These are phyloP conservation scores for Yarrowia deformans DNA, from an alignment of 805 yeast species.

Conservation along the genomic window DNA sequence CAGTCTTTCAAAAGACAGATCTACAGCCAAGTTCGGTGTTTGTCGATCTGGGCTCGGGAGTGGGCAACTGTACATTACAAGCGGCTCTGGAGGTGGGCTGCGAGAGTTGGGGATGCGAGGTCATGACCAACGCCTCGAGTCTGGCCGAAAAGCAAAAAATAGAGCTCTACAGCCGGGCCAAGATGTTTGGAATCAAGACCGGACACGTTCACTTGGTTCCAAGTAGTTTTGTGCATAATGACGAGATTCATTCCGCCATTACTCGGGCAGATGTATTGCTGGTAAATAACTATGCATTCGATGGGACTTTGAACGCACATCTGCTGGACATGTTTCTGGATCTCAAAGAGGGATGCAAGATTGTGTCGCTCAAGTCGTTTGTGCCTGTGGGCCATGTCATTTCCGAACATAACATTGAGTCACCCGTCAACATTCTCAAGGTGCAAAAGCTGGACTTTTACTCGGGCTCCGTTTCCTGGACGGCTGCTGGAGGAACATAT, in stretches of 20 bases:
- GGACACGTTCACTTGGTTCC: conserved; percentile 65
- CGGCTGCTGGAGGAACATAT: conserved; percentile 76
- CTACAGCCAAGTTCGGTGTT: conserved; percentile 64
- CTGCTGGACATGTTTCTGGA: conserved; percentile 71
- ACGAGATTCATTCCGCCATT: conserved; percentile 61
- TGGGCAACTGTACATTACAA: conserved; percentile 89
- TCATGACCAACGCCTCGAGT: conserved; percentile 81
- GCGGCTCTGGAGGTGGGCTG: conserved; percentile 89
- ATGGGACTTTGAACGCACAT: conserved; percentile 70
- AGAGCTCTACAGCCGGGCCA: conserved; percentile 66
- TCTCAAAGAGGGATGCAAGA: conserved; percentile 74
- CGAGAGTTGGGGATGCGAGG: conserved; percentile 85
- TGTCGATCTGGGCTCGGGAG: conserved; percentile 92
- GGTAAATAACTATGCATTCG: conserved; percentile 85
- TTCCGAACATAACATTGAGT: conserved; percentile 58
- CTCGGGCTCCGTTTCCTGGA: conserved; percentile 86
- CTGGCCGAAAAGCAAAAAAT: conserved; percentile 66
- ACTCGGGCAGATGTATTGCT: conserved; percentile 73
- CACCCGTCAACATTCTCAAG: conserved; percentile 67
- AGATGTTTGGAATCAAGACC: conserved; percentile 67
- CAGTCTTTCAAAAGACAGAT: conserved; percentile 66
- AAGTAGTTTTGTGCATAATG: conserved; percentile 75
- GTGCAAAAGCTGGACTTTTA: conserved; percentile 71
- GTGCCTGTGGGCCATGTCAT: conserved; percentile 78
- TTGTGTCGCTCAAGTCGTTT: conserved; percentile 79